Evolutionary conservation across 352 stramenopile genomes (phyloP), one percentile per base, ranked within the genome.

Genomic region (Phytophthora sp.): DNA sequence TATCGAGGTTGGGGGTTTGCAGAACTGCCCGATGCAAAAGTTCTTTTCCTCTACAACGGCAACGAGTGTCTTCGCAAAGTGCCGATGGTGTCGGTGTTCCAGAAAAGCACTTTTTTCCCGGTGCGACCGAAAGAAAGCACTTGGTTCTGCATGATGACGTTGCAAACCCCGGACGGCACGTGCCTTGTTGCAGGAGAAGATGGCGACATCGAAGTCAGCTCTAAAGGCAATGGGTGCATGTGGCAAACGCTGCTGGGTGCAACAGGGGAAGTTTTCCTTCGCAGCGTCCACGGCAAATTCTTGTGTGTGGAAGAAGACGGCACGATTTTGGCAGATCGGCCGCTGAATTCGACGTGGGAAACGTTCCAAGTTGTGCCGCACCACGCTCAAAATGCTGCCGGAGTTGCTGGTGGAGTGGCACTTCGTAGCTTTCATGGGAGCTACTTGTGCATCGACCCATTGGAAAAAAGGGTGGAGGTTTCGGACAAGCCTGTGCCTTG

Each of bases 51-150:
- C 23, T 92, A 95, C 75, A 95, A 92, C 66, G 79, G 87, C 70
- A 88, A 79, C 42, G 76, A 95, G 31, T 90, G 84, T 54, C 89
- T 94, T 38, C 87, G 87, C 42, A 95, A 95, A 65, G 87, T 95
- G 26, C 84, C 83, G 2, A 95, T 95, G 87, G 48, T 76, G 54
- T 75, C 87, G 0, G 50, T 73, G 2, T 84, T 90, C 32, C 54
- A 66, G 10, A 62, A 69, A 49, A 56, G 18, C 58, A 43, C 72
- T 53, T 85, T 83, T 42, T 77, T 86, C 35, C 77, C 85, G 0
- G 52, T 80, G 23, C 66, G 70, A 23, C 74, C 80, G 2, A 81
- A 77, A 34, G 55, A 74, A 49, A 67, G 58, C 13, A 76, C 71
- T 35, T 93, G 84, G 79, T 95, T 95, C 41, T 92, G 77, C 34